Evolutionary conservation across 805 yeast species (phyloP).

Genomic region (Kazachstania taianensis): DNA sequence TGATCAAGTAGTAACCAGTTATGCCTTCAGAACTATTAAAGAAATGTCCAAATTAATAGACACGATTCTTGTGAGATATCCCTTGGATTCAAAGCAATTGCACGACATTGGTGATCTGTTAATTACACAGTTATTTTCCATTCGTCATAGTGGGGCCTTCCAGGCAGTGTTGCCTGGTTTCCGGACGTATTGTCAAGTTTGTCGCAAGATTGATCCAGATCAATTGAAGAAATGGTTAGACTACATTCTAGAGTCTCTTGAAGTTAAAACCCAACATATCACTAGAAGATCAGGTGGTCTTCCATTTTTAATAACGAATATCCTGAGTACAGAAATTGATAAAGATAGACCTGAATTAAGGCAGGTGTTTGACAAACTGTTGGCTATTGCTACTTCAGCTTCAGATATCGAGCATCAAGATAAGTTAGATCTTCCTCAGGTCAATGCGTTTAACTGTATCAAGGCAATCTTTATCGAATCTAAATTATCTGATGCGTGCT

Average conservation of each 20-base stretch:
- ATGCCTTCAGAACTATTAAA: slow-evolving; percentile 75
- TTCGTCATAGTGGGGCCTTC: slow-evolving; percentile 87
- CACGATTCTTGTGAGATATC: slow-evolving; percentile 31
- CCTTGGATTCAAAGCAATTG: slow-evolving; percentile 20
- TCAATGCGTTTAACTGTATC: slow-evolving; percentile 85
- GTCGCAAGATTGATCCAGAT: slow-evolving; percentile 31
- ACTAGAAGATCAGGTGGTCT: slow-evolving; percentile 90
- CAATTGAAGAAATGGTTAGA: slow-evolving; percentile 51
- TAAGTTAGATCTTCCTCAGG: slow-evolving; percentile 75
- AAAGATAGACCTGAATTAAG: slow-evolving; percentile 34
- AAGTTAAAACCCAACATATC: slow-evolving; percentile 53
- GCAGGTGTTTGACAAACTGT: slow-evolving; percentile 41
- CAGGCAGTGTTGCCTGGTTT: slow-evolving; percentile 81
- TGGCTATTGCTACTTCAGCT: slow-evolving; percentile 39
- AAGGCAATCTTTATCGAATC: slow-evolving; percentile 67
- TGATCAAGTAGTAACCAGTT: slow-evolving; percentile 46
- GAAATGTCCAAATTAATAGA: slow-evolving; percentile 56
- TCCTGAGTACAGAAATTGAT: slow-evolving; percentile 43
- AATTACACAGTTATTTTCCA: slow-evolving; percentile 55
- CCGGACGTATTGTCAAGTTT: slow-evolving; percentile 51
- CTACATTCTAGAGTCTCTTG: slow-evolving; percentile 42
- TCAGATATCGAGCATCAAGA: slow-evolving; percentile 40
- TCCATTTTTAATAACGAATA: slow-evolving; percentile 69
- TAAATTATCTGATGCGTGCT: slow-evolving; percentile 43
- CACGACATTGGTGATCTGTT: slow-evolving; percentile 41